Conservation (phyloP, 1,284 basidiomycete species). For the Violaceomyces palustris region DNA sequence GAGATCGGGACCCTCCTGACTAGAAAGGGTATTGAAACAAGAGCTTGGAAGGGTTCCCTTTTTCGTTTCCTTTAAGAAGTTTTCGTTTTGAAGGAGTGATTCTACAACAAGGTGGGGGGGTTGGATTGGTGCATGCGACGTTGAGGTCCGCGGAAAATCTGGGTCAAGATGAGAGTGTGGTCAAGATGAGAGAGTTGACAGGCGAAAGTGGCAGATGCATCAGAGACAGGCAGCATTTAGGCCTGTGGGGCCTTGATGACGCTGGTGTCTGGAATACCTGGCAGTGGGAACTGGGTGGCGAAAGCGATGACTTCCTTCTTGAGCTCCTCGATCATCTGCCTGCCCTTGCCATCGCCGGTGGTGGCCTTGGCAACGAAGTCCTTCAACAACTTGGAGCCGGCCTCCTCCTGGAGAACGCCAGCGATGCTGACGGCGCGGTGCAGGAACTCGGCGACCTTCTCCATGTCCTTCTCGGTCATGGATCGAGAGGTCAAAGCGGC, state of each 20-base stretch:
- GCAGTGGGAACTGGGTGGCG: conserved; percentile 82
- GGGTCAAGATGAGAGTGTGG: too few species aligned
- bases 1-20: too few species aligned
- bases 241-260: conserved; percentile 44
- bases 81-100: too few species aligned
- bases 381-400: conserved; percentile 88
- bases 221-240: too few species aligned
- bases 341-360: conserved; percentile 66
- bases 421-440: conserved; percentile 50
- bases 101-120: too few species aligned
- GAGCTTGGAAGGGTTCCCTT: too few species aligned
- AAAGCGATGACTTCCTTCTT: conserved; percentile 72
- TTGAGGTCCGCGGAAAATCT: too few species aligned
- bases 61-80: too few species aligned
- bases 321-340: conserved; percentile 65
- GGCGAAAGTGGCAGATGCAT: too few species aligned
- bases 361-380: conserved; percentile 84
- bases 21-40: too few species aligned
- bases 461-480: conserved; percentile 79
- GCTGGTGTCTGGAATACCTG: conserved; percentile 70
- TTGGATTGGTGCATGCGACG: too few species aligned
- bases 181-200: too few species aligned
- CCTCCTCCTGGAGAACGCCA: conserved; percentile 70
- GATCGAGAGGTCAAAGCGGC: conserved; percentile 90
- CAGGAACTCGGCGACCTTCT: conserved; percentile 76